phyloP scores from a whole-genome alignment of 148 eudicot species.

The Diospyros lotus region DNA sequence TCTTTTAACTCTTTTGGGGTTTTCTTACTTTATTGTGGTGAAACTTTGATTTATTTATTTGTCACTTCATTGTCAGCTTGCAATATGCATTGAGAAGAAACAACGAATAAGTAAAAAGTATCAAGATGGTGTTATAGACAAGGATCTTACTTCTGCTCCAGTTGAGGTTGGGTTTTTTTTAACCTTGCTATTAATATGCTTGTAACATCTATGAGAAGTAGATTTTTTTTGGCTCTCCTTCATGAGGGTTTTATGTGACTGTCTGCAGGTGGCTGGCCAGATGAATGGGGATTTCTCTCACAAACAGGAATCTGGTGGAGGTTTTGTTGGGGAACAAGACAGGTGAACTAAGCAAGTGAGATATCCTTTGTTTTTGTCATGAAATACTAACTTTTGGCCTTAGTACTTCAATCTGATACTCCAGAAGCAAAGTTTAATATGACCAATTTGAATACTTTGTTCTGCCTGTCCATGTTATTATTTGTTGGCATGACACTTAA shows the following conservation, averaged over 20 bases:
- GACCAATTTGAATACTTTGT: background rate
- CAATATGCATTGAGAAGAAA: slow-evolving; percentile 79
- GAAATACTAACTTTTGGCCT: background rate
- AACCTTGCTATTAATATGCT: slow-evolving; percentile 7
- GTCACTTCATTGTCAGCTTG: slow-evolving; percentile 46
- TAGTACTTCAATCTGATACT: background rate
- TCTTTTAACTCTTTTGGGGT: background rate
- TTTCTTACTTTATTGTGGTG: background rate
- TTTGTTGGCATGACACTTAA: background rate
- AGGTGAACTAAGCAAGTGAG: slow-evolving; percentile 71
- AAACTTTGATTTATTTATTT: background rate
- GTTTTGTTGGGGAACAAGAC: slow-evolving; percentile 25
- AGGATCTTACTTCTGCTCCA: slow-evolving; percentile 30
- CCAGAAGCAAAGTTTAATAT: background rate
- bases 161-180: slow-evolving; percentile 20
- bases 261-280: slow-evolving; percentile 40
- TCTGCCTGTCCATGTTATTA: background rate
- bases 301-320: slow-evolving; percentile 15
- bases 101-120: slow-evolving; percentile 43
- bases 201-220: slow-evolving; percentile 1
- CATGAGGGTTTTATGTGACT: slow-evolving; percentile 7
- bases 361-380: slow-evolving; percentile 19
- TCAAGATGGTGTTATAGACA: slow-evolving; percentile 38
- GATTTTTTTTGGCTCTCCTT: slow-evolving; percentile 2
- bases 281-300: slow-evolving; percentile 19